Base-by-base conservation (phyloP, 805 yeast species). In the Suhomyces emberorum region DNA sequence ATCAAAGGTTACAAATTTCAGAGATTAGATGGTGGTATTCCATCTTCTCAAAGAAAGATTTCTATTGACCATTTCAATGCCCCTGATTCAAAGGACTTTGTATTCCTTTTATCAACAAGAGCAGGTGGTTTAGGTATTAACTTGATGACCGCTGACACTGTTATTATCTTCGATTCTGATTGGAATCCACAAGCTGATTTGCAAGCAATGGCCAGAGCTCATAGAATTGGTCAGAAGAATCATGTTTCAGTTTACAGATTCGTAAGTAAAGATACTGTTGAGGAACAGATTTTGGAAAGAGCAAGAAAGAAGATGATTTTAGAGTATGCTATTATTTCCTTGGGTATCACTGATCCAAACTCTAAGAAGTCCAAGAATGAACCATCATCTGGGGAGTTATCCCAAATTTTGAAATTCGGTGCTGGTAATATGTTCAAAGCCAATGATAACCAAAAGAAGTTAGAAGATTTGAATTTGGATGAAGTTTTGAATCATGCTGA, bases 141-240 rank as follows among this genome's bases (percentile, higher is more conserved):
- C 59, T 72, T 93, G 57, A 93, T 93, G 98, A 93, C 98, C 4
- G 99, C 99, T 3, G 99, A 93, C 56, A 93, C 99, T 6, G 99
- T 93, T 19, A 87, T 93, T 49, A 91, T 93, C 27, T 93, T 93
- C 63, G 98, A 93, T 63, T 87, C 96, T 4, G 98, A 93, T 66
- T 93, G 98, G 98, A 93, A 93, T 57, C 98, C 98, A 0, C 98
- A 93, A 61, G 98, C 98, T 0, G 98, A 93, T 72, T 70, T 93
- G 52, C 98, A 93, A 64, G 98, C 98, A 1, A 93, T 93, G 98
- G 98, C 98, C 0, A 80, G 98, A 64, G 98, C 98, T 3, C 99
- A 93, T 65, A 81, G 99, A 70, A 93, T 93, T 57, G 99, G 99
- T n/a, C 99, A 93, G 61, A 93, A 89, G 63, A 88, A 87, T 52